Percentiles rank a stretch among this genome's conserved stretches.
phyloP scores from a whole-genome alignment of 345 rosid species.

The Hirschfeldia incana region DNA sequence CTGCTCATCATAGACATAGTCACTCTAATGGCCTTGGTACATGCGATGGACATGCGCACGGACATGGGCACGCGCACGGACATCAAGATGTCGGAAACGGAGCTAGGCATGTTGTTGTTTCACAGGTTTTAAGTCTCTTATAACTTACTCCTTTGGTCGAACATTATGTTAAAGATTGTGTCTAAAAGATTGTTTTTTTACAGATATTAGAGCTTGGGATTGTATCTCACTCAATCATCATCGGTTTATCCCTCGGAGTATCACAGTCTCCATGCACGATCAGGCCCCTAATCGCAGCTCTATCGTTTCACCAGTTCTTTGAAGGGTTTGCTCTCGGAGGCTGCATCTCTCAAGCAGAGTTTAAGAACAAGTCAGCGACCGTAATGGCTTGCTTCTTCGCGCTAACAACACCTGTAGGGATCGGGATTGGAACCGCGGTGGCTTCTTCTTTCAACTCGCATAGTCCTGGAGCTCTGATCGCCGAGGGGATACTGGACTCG shows the following conservation, averaged over 20 bases:
- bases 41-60: constrained; percentile 55
- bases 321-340: constrained; percentile 98
- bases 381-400: constrained; percentile 85
- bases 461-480: constrained; percentile 56
- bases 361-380: constrained; percentile 52
- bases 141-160: background rate
- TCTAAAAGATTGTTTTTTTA: background rate
- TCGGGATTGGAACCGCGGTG: constrained; percentile 66
- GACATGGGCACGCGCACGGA: constrained; percentile 30
- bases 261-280: constrained; percentile 80
- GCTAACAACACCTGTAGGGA: constrained; percentile 70
- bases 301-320: constrained; percentile 92
- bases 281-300: constrained; percentile 80
- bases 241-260: constrained; percentile 87
- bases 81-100: constrained; percentile 54
- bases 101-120: constrained; percentile 80
- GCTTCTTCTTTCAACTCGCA: constrained; percentile 63
- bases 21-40: constrained; percentile 65
- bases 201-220: constrained; percentile 95
- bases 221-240: constrained; percentile 87
- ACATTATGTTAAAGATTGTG: constrained; percentile 1
- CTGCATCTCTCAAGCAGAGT: constrained; percentile 88
- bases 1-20: constrained; percentile 80
- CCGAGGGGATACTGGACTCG: constrained; percentile 80
- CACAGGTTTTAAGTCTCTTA: constrained; percentile 55